Evolutionary conservation across 192 early-diverging fungal genomes (phyloP).

Genomic region (Diversispora epigaea): DNA sequence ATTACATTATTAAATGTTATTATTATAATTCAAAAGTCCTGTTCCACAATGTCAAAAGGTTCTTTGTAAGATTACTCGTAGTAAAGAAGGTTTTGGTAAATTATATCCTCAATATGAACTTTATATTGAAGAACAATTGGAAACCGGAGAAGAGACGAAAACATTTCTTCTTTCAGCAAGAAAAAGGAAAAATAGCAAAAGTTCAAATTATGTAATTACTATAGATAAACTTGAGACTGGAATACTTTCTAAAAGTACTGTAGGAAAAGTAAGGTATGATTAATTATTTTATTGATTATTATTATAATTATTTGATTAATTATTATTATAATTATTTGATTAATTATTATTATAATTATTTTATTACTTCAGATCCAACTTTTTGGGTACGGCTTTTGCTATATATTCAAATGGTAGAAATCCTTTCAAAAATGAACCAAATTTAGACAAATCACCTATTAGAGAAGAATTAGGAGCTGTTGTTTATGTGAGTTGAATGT

Average conservation of each 20-base stretch:
- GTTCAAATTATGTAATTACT: constrained; percentile 64
- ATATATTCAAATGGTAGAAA: constrained; percentile 64
- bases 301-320: constrained; percentile 4
- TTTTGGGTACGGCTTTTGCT: constrained; percentile 79
- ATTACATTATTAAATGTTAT: background rate
- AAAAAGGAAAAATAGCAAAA: constrained; percentile 65
- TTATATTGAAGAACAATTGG: constrained; percentile 59
- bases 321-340: constrained; percentile 32
- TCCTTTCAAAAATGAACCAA: constrained; percentile 39
- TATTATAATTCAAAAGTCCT: constrained; percentile 50
- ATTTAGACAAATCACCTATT: constrained; percentile 39
- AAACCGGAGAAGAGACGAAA: constrained; percentile 34
- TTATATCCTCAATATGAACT: constrained; percentile 71
- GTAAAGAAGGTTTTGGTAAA: constrained; percentile 60
- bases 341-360: background rate
- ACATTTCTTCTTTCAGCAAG: constrained; percentile 66
- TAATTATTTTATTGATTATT: background rate
- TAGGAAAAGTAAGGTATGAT: constrained; percentile 49
- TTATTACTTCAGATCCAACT: constrained; percentile 67
- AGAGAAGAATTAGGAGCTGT: constrained; percentile 75
- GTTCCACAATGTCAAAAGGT: constrained; percentile 65
- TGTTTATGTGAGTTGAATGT: constrained; percentile 60
- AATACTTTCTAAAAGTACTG: constrained; percentile 22
- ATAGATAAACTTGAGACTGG: constrained; percentile 29
- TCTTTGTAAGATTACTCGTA: constrained; percentile 65